Evolutionary conservation across 2,329 filamentous ascomycete genomes (phyloP).

Genomic region (Aspergillus eucalypticola): DNA sequence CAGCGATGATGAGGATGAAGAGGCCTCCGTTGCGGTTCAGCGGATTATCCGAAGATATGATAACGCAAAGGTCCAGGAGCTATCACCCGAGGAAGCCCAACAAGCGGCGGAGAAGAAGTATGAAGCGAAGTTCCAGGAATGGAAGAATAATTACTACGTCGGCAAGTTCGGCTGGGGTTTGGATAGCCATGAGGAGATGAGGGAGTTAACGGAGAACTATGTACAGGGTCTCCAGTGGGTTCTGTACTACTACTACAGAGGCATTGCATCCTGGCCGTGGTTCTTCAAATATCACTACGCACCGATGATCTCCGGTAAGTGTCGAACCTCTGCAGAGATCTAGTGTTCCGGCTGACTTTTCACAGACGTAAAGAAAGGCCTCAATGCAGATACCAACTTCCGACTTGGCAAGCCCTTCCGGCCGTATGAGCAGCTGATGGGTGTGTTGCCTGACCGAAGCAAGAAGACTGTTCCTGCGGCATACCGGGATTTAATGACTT

Average conservation of each 20-base stretch:
- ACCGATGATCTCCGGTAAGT: conserved; percentile 80
- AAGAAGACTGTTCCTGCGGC: conserved; percentile 89
- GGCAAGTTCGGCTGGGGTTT: conserved; percentile 88
- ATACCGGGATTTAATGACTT: conserved; percentile 92
- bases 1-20: conserved; percentile 74
- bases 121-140: conserved; percentile 81
- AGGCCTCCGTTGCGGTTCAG: conserved; percentile 77
- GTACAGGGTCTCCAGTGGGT: conserved; percentile 98
- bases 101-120: conserved; percentile 80
- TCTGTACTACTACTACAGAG: conserved; percentile 94
- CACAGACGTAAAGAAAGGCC: conserved; percentile 79
- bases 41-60: conserved; percentile 89
- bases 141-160: conserved; percentile 93
- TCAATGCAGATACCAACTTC: conserved; percentile 87
- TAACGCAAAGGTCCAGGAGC: conserved; percentile 80
- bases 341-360: conserved; percentile 20
- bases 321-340: not conserved
- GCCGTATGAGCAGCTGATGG: conserved; percentile 97
- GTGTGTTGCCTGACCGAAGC: conserved; percentile 93
- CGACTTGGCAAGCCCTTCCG: conserved; percentile 91
- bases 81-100: conserved; percentile 76
- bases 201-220: conserved; percentile 87
- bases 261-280: conserved; percentile 98
- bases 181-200: conserved; percentile 77
- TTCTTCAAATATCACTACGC: conserved; percentile 97